These are phyloP conservation scores for Lindgomyces ingoldianus DNA, from an alignment of 495 filamentous ascomycete genomes.

Conservation along the genomic window DNA sequence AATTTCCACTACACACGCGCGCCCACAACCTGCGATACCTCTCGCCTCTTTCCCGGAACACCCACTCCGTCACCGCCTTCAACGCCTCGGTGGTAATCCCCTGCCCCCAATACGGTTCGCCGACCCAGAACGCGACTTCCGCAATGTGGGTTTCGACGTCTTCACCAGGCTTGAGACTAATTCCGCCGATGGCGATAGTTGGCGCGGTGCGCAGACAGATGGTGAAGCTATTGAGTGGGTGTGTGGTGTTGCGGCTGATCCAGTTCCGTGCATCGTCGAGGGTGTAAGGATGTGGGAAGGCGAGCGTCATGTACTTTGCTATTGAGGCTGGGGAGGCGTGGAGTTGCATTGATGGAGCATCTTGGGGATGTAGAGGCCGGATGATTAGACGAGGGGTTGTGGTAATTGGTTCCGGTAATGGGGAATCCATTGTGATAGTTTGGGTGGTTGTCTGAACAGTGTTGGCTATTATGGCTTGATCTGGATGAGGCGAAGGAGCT, in stretches of 20 bases:
- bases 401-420: conserved; percentile 25
- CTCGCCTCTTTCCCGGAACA: conserved; percentile 31
- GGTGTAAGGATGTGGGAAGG: conserved; percentile 43
- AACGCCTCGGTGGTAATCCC: conserved; percentile 37
- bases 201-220: conserved; percentile 24
- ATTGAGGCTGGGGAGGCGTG: conserved; percentile 36
- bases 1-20: conserved; percentile 34
- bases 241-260: conserved; percentile 30
- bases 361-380: conserved; percentile 35
- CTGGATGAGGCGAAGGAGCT: background rate
- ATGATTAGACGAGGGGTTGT: conserved; percentile 31
- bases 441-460: conserved; percentile 4
- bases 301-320: conserved; percentile 38
- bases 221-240: conserved; percentile 27
- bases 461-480: background rate
- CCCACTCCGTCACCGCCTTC: conserved; percentile 38
- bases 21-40: conserved; percentile 32
- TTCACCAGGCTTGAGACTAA: conserved; percentile 38
- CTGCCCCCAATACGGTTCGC: conserved; percentile 38
- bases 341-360: conserved; percentile 29
- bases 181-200: conserved; percentile 35
- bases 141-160: conserved; percentile 40
- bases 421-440: background rate
- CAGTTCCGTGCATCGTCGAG: conserved; percentile 35
- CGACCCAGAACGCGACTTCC: conserved; percentile 45